phyloP scores from a whole-genome alignment of 345 rosid species.

The Linum usitatissimum region DNA sequence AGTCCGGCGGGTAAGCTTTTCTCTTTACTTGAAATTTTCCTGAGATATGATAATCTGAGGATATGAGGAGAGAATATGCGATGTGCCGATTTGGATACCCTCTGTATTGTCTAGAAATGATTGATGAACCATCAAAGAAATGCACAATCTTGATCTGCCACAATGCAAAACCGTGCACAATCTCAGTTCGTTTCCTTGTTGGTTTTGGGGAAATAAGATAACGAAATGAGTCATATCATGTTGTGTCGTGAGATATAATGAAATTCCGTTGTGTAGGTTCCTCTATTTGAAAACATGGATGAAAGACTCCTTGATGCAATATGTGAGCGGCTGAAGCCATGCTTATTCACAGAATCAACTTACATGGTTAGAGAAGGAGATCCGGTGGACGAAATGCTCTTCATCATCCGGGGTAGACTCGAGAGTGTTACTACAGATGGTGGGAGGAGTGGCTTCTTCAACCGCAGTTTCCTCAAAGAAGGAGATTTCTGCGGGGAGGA shows the following conservation, averaged over 20 bases:
- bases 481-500: conserved; percentile 98
- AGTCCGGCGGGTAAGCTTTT: conserved; percentile 67
- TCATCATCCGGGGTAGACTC: conserved; percentile 88
- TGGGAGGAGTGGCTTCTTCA: conserved; percentile 93
- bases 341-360: conserved; percentile 63
- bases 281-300: conserved; percentile 85
- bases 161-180: no score
- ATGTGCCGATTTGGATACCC: no score
- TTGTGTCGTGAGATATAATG: background rate
- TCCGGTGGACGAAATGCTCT: conserved; percentile 96
- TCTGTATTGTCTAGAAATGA: background rate
- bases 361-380: conserved; percentile 90
- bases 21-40: background rate
- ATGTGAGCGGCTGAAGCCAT: conserved; percentile 84
- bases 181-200: no score
- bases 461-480: conserved; percentile 63
- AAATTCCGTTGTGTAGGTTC: conserved; percentile 41
- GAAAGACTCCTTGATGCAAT: conserved; percentile 94
- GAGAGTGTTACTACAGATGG: conserved; percentile 95
- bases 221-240: background rate
- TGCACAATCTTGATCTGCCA: no score
- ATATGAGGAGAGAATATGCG: no score
- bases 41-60: no score
- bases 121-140: no score
- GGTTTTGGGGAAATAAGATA: no score